phyloP scores from a whole-genome alignment of 768 basidiomycete species.

The Tricholoma hemisulphureum region DNA sequence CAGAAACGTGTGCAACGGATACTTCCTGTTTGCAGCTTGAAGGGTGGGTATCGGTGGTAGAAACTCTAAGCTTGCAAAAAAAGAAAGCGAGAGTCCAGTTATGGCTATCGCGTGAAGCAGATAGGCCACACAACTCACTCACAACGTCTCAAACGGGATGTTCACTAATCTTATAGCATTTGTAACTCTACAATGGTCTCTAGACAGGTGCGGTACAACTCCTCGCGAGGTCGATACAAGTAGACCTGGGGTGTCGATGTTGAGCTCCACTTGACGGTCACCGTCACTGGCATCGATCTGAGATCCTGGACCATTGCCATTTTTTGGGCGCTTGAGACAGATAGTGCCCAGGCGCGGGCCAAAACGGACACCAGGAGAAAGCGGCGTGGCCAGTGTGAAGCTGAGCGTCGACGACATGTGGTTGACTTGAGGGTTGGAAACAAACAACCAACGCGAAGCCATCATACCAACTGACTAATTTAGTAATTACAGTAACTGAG shows the following conservation, averaged over 20 bases:
- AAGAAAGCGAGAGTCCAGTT: neutral
- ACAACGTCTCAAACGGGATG: constrained; percentile 3
- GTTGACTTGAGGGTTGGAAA: too few species aligned
- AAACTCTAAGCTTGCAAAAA: neutral
- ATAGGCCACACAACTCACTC: neutral
- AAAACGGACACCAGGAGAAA: neutral
- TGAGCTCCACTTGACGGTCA: neutral
- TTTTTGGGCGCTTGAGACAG: neutral
- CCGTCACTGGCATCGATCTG: neutral
- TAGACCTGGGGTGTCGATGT: constrained; percentile 2
- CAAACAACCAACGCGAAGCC: too few species aligned
- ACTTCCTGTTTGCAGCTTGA: neutral
- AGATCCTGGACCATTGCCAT: neutral
- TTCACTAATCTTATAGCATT: constrained; percentile 1
- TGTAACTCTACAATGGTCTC: neutral
- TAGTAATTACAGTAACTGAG: too few species aligned
- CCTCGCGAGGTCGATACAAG: constrained; percentile 3
- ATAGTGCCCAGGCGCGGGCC: neutral
- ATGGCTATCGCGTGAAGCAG: neutral
- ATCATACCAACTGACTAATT: too few species aligned
- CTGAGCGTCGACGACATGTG: neutral
- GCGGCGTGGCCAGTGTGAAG: neutral
- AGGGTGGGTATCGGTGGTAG: neutral
- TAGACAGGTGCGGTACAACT: constrained; percentile 1
- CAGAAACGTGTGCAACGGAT: constrained; percentile 1